A percentile compares a stretch with the other conserved stretches of the same genome.
Conservation (phyloP, 164 flowering plant genomes). For the Saururus chinensis region DNA sequence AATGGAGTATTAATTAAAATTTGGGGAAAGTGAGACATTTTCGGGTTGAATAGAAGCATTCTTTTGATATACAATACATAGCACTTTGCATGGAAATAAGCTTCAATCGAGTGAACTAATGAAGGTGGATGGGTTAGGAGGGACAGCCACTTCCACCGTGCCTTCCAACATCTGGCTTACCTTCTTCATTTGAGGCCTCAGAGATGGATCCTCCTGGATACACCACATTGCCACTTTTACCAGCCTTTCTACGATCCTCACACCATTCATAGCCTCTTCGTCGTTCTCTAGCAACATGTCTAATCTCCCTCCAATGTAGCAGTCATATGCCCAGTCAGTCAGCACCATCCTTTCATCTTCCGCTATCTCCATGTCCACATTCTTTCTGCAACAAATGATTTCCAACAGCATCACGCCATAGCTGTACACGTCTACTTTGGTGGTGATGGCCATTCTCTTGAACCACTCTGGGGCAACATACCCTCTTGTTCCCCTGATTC, state of each 20-base stretch:
- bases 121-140: conserved; percentile 14
- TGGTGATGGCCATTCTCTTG: conserved; percentile 2
- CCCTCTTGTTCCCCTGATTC: conserved; percentile 9
- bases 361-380: background rate
- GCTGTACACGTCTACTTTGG: conserved; percentile 8
- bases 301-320: background rate
- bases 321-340: background rate
- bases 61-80: no score
- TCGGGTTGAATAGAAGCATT: no score
- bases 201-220: background rate
- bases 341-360: background rate
- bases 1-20: no score
- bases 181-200: background rate
- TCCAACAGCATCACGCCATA: background rate
- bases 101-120: conserved; percentile 3
- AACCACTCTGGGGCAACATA: conserved; percentile 13
- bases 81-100: background rate
- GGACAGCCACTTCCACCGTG: conserved; percentile 18
- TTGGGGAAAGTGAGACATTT: no score
- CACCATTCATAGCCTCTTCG: background rate
- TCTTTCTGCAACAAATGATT: background rate
- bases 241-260: background rate
- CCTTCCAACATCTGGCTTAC: conserved; percentile 15
- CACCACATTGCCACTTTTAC: background rate
- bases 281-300: background rate